Evolutionary conservation across 192 early-diverging fungal species (phyloP).

Genomic region (Gaertneriomyces semiglobifer): DNA sequence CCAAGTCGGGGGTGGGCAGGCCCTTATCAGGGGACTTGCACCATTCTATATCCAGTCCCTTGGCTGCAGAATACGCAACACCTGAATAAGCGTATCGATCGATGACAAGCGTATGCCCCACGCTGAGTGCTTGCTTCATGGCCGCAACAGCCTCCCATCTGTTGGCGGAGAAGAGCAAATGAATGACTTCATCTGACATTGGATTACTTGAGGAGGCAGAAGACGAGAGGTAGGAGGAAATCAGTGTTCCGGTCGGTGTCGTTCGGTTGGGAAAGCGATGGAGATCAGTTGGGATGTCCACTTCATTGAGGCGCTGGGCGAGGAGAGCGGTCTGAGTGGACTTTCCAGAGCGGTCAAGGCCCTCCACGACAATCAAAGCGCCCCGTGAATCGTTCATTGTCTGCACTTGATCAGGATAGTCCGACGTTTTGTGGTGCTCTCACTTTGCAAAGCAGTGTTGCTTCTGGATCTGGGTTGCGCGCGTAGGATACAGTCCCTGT

Average conservation of each 20-base stretch:
- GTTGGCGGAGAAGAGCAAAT: conserved; percentile 94
- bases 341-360: conserved; percentile 87
- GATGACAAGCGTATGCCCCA: conserved; percentile 75
- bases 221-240: conserved; percentile 74
- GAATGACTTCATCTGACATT: conserved; percentile 79
- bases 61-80: conserved; percentile 86
- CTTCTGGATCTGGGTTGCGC: no score
- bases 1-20: conserved; percentile 77
- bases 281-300: conserved; percentile 49
- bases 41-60: conserved; percentile 78
- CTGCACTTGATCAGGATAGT: not conserved
- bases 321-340: conserved; percentile 78
- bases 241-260: conserved; percentile 87
- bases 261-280: conserved; percentile 91
- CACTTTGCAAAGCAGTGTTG: no score
- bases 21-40: conserved; percentile 84
- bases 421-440: not conserved
- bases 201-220: conserved; percentile 13
- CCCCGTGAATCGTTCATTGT: conserved; percentile 51
- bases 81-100: conserved; percentile 97
- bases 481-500: no score
- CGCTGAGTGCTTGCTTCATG: conserved; percentile 57
- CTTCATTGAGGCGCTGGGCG: conserved; percentile 49
- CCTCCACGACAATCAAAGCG: conserved; percentile 88
- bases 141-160: conserved; percentile 82